A percentile compares a stretch with the other conserved stretches of the same genome.
Conservation (phyloP, 1,139 yeast genomes). For the Pichia sp. region DNA sequence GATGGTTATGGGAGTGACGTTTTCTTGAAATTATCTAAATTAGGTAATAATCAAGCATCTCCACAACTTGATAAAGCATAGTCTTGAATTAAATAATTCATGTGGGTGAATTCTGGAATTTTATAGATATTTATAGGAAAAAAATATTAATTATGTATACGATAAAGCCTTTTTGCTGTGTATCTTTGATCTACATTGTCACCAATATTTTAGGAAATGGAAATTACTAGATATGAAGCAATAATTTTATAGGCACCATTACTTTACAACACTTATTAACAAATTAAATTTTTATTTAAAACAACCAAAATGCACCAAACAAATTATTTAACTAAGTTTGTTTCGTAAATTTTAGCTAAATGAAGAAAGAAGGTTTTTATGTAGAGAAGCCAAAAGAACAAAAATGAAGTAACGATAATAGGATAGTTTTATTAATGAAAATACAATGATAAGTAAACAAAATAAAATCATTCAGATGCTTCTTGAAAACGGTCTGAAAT, state of each 20-base stretch:
- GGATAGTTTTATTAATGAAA: not conserved
- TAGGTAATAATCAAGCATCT: conserved; percentile 41
- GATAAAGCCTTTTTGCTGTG: too few species aligned
- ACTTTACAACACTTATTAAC: not conserved
- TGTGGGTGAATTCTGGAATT: not conserved
- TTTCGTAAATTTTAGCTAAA: not conserved
- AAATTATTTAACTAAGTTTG: not conserved
- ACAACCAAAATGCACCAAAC: not conserved
- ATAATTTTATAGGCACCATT: too few species aligned
- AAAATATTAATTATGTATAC: too few species aligned
- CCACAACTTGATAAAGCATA: conserved; percentile 63
- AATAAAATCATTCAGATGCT: conserved; percentile 67
- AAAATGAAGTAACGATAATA: not conserved
- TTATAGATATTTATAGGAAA: too few species aligned
- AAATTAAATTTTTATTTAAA: not conserved
- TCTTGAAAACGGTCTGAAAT: conserved; percentile 92
- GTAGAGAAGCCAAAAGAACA: not conserved
- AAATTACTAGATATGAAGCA: too few species aligned
- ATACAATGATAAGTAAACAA: not conserved
- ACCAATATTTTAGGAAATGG: not conserved
- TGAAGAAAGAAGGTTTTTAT: not conserved
- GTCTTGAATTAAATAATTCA: not conserved
- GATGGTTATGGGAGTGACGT: conserved; percentile 94
- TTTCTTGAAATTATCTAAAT: conserved; percentile 65
- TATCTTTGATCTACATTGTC: too few species aligned